Base-by-base conservation (phyloP, 441 rosid species). In the Melianthus villosus region DNA sequence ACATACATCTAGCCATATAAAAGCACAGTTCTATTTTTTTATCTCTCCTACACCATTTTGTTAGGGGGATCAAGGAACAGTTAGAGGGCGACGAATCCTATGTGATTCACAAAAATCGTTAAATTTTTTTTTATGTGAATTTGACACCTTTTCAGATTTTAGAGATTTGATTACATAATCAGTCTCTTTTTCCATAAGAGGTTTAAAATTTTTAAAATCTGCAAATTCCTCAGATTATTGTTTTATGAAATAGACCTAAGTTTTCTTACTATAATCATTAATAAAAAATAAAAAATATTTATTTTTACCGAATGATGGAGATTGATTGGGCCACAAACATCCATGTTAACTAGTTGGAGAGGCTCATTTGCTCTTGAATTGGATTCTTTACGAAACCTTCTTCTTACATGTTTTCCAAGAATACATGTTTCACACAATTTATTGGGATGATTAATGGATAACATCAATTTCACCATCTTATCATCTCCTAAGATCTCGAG, bases 241-340 rank as follows among this genome's bases (percentile, higher is more conserved):
- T 5, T 26, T 22, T 7, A 34, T 11, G 3, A 52, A 46, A 7
- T 46, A 45, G 0, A 41, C 31, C 36, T 36, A 52, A 0, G 35
- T 23, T 10, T 59, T 59, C 0, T 14, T 1, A 6, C 16, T 23
- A 13, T 7, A 54, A 13, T 49, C 34, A 49, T 49, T 45, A 22
- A 50, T 54, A 8, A 60, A 48, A 0, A 34, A 6, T 0, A 54
- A 12, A 7, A 54, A 39, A 6, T 44, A 54, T 2, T 13, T 40
- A 2, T 28, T 50, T 1, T 44, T 28, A 9, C 53, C 15, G 16
- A 13, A 1, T 0, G 46, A 55, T 0, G 4, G 0, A 8, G 35
- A 0, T 19, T 49, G 16, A 45, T 44, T 0, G 37, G 57, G 0
- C 49, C 42, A 15, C 30, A 48, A 1, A 53, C 7, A 30, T 50